phyloP scores from a whole-genome alignment of 2,329 filamentous ascomycete genomes.

The Fusarium tjaetaba region DNA sequence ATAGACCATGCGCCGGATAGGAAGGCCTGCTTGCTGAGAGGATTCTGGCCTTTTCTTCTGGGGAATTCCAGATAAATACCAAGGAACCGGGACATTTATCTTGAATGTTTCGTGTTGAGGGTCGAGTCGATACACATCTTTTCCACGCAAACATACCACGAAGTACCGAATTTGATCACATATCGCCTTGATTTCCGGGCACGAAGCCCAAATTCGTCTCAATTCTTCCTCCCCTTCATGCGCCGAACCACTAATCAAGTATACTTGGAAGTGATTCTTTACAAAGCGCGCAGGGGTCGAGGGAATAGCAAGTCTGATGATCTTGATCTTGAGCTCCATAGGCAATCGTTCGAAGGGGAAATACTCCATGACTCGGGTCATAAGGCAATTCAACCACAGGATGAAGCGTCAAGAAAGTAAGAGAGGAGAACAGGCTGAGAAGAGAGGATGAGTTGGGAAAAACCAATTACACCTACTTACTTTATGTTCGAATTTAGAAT shows the following conservation, averaged over 20 bases:
- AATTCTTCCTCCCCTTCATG: background rate
- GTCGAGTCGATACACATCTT: background rate
- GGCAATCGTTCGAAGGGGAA: background rate
- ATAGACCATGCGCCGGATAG: background rate
- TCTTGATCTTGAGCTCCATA: background rate
- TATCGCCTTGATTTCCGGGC: background rate
- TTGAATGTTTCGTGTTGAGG: background rate
- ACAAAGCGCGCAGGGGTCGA: background rate
- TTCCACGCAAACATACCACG: accelerated
- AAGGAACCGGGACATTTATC: background rate
- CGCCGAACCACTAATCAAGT: background rate
- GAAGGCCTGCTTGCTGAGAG: background rate
- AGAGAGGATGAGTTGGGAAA: background rate
- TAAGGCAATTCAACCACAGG: accelerated
- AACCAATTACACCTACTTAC: accelerated
- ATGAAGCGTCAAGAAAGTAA: background rate
- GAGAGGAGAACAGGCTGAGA: no score
- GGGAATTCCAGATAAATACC: no score
- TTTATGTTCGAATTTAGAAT: background rate
- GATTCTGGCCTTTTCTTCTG: accelerated
- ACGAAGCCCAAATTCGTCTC: accelerated
- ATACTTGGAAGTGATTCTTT: background rate
- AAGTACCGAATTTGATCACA: background rate
- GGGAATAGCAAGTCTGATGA: background rate
- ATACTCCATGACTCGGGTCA: accelerated